Conservation (phyloP, 371 early-diverging fungal species). For the Mucor lusitanicus region DNA sequence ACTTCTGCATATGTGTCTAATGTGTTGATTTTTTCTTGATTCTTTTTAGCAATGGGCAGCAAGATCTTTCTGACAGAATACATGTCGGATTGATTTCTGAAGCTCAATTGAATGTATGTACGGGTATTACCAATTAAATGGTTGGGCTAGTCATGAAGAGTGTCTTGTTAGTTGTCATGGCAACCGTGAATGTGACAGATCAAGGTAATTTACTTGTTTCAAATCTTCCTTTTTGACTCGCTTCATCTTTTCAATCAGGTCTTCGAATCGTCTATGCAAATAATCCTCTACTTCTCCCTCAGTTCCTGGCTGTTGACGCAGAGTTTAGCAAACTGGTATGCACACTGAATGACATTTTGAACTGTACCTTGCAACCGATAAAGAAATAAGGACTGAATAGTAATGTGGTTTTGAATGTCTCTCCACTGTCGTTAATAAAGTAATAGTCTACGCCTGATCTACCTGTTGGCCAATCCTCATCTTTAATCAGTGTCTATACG, state of each 20-base stretch:
- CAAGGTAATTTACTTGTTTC: conserved; percentile 62
- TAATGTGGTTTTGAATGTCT: conserved; percentile 86
- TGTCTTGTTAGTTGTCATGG: not conserved
- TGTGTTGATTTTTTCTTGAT: conserved; percentile 64
- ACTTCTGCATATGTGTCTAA: conserved; percentile 63
- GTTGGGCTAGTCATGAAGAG: conserved; percentile 64
- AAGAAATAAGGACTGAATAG: conserved; percentile 90
- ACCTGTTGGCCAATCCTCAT: conserved; percentile 68
- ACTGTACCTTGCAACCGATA: conserved; percentile 77
- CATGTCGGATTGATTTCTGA: conserved; percentile 84
- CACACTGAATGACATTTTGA: not conserved
- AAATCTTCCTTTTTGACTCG: conserved; percentile 85
- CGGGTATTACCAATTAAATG: conserved; percentile 84
- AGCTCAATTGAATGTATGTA: conserved; percentile 75
- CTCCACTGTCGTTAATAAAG: conserved; percentile 90
- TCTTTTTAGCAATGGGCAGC: conserved; percentile 69
- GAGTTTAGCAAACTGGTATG: not conserved
- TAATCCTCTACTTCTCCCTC: conserved; percentile 89
- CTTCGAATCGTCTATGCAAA: conserved; percentile 74
- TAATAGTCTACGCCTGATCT: conserved; percentile 88
- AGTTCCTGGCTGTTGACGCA: conserved; percentile 55
- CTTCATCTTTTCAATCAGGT: conserved; percentile 62
- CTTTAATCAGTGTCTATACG: conserved; percentile 58
- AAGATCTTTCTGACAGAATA: conserved; percentile 74
- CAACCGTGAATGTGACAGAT: not conserved